Conservation (phyloP, 192 early-diverging fungal species). For the Gigaspora rosea region DNA sequence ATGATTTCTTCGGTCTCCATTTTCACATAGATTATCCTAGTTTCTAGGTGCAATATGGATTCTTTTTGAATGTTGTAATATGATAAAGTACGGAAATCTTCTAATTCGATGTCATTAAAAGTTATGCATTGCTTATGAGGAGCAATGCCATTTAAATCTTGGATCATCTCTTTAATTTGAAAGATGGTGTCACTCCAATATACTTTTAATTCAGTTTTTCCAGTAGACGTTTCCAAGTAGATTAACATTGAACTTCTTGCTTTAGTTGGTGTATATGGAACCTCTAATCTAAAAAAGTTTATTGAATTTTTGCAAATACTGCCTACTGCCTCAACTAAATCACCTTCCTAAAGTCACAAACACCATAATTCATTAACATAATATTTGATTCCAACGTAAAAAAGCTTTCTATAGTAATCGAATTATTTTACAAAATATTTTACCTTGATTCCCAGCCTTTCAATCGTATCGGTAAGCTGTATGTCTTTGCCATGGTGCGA, state of each 20-base stretch:
- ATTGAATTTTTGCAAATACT: neutral
- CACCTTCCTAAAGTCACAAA: slow-evolving; percentile 16
- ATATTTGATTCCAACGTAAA: neutral
- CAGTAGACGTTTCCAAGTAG: neutral
- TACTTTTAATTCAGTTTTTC: slow-evolving; percentile 11
- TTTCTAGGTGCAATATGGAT: slow-evolving; percentile 5
- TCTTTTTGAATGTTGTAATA: slow-evolving; percentile 11
- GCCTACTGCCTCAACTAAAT: neutral
- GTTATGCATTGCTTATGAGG: neutral
- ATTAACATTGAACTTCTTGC: slow-evolving; percentile 1
- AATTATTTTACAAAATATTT: neutral
- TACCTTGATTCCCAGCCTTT: neutral
- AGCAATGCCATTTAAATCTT: slow-evolving; percentile 2
- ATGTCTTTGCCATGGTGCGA: neutral
- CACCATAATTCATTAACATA: neutral
- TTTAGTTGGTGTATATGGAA: neutral
- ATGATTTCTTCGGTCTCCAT: neutral
- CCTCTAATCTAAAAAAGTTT: neutral
- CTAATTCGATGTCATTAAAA: neutral
- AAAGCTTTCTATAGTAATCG: neutral
- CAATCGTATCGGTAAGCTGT: neutral
- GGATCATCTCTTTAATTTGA: slow-evolving; percentile 19
- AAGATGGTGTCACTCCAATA: neutral
- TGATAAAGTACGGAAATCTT: neutral
- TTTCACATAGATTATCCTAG: neutral